Evolutionary conservation across 2,329 filamentous ascomycete genomes (phyloP), one percentile per base, ranked within the genome.

Genomic region (Pyrenochaeta sp.): DNA sequence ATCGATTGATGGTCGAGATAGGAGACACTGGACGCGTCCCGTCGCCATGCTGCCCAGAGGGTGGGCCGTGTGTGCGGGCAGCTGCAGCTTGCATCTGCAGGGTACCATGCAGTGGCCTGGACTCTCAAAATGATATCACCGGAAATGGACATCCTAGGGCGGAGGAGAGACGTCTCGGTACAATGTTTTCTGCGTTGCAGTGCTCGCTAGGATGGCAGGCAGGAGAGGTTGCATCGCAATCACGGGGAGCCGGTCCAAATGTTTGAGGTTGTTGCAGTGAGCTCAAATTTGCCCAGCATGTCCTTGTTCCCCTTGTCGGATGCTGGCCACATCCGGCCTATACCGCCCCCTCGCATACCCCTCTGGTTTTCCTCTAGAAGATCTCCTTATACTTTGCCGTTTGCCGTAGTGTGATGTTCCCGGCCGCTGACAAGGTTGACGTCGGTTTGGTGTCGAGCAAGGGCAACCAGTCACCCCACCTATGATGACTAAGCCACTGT

Each of bases 401-500:
- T 40, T 42, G 40, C 40, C n/a, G 40, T 30, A 6, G 9, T 29
- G 40, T 20, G 40, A 42, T 42, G 40, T 31, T 18, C 27, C 40
- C n/a, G 18, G 10, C 23, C 54, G 50, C 47, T 45, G 30, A 42
- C 35, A 41, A 50, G 52, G 49, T 43, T 51, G 29, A 50, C 12
- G 32, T 40, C 18, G 15, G 40, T 21, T 30, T 41, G 31, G 46
- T 30, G 20, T 18, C 9, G 15, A 27, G 4, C 4, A 4, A 27
- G 23, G 15, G 32, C n/a, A n/a, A n/a, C n/a, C n/a, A n/a, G 18
- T 12, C 15, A 49, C 63, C 61, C 60, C 62, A 56, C 57, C 43
- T 29, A 18, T 36, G 18, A 30, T 67, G 56, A 67, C 60, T 67
- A 67, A 67, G 62, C 62, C 47, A 56, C 41, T 33, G 53, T 65